phyloP scores from a whole-genome alignment of 2,329 filamentous ascomycete genomes.

The Fusarium brachygibbosum region DNA sequence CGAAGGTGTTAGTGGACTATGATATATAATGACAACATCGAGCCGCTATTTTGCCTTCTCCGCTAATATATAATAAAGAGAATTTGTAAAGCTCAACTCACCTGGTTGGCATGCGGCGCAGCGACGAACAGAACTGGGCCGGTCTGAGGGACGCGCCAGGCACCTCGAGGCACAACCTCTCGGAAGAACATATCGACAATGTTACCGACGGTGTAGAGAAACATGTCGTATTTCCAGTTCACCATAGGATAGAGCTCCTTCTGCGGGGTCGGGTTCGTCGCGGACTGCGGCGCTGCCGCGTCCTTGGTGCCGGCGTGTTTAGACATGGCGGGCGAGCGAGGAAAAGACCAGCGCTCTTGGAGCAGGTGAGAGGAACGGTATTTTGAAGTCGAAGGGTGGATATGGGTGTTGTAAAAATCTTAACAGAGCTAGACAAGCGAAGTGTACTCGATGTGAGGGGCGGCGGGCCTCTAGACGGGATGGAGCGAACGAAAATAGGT shows the following conservation, averaged over 20 bases:
- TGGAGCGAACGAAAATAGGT: conserved; percentile 10
- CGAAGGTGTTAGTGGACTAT: conserved; percentile 19
- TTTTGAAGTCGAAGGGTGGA: conserved; percentile 14
- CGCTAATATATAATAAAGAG: not conserved
- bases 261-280: conserved; percentile 45
- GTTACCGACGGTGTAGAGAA: conserved; percentile 82
- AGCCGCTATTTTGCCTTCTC: not conserved
- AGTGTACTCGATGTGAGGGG: conserved; percentile 28
- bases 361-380: not conserved
- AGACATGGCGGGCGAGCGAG: conserved; percentile 38
- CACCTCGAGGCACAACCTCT: conserved; percentile 93
- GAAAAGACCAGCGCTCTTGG: conserved; percentile 26
- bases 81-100: conserved; percentile 55
- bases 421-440: conserved; percentile 27
- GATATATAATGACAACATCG: not conserved
- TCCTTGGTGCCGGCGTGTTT: conserved; percentile 43
- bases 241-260: conserved; percentile 78
- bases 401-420: conserved; percentile 27
- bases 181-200: conserved; percentile 97
- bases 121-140: conserved; percentile 96
- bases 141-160: conserved; percentile 91
- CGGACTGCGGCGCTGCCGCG: conserved; percentile 46
- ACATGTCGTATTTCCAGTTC: conserved; percentile 81
- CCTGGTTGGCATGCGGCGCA: conserved; percentile 96
- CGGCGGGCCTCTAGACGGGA: conserved; percentile 20